phyloP scores from a whole-genome alignment of 2,329 filamentous ascomycete species.

The Hypomyces perniciosus region DNA sequence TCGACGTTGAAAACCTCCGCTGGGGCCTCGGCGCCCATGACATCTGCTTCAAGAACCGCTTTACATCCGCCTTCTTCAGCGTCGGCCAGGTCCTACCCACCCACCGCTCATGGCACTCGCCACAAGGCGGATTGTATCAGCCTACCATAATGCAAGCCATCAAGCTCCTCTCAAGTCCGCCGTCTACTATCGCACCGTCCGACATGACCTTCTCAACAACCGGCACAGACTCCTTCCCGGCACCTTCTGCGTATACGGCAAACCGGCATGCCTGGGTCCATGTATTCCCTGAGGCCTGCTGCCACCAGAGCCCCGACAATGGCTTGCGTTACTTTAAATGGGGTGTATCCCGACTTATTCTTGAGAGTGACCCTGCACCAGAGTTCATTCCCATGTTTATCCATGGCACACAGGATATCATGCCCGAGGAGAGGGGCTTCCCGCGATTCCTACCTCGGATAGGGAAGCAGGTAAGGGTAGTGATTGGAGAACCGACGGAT shows the following conservation, averaged over 20 bases:
- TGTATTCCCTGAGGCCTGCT: conserved; percentile 91
- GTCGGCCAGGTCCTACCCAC: conserved; percentile 87
- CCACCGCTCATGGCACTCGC: conserved; percentile 73
- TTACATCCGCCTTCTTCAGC: conserved; percentile 72
- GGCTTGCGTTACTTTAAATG: conserved; percentile 97
- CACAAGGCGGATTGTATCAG: conserved; percentile 80
- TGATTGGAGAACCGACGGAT: conserved; percentile 74
- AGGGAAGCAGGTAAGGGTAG: conserved; percentile 63
- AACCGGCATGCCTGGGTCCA: conserved; percentile 83
- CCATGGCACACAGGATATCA: conserved; percentile 79
- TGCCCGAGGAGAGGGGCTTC: conserved; percentile 75
- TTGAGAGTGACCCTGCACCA: conserved; percentile 81
- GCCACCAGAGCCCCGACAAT: conserved; percentile 76
- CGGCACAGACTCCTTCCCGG: conserved; percentile 57
- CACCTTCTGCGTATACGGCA: conserved; percentile 64
- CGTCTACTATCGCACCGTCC: conserved; percentile 42
- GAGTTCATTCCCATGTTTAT: conserved; percentile 93
- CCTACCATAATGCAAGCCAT: conserved; percentile 82
- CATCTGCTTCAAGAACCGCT: conserved; percentile 83
- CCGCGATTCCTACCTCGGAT: conserved; percentile 76
- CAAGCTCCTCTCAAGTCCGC: conserved; percentile 62
- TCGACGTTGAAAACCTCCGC: conserved; percentile 68
- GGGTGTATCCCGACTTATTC: conserved; percentile 85
- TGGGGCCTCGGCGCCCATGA: conserved; percentile 93
- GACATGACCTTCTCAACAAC: conserved; percentile 57